Percentiles rank a stretch among this genome's conserved stretches.
These are phyloP conservation scores for Tephrocybe sp. DNA, from an alignment of 768 basidiomycete species.

Conservation along the genomic window DNA sequence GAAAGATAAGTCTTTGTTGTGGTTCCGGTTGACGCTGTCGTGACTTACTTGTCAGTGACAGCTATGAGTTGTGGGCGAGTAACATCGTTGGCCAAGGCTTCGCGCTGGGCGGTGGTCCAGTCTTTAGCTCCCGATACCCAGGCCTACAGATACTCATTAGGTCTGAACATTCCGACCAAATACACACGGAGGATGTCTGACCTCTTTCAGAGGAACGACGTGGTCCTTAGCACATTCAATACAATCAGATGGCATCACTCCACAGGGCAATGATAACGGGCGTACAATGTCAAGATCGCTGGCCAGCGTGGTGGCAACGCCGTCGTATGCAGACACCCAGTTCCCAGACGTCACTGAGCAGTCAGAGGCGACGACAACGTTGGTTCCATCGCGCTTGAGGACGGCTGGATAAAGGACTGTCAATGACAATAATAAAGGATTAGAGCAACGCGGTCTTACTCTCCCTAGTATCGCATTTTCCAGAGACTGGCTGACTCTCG, in stretches of 20 bases:
- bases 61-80: slow-evolving; percentile 55
- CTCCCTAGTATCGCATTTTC: slow-evolving; percentile 52
- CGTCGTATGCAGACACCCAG: slow-evolving; percentile 56
- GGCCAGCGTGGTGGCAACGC: slow-evolving; percentile 39
- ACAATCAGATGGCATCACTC: not conserved
- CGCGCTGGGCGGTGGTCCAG: slow-evolving; percentile 51
- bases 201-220: slow-evolving; percentile 55
- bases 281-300: slow-evolving; percentile 54
- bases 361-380: slow-evolving; percentile 38
- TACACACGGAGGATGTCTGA: slow-evolving; percentile 8
- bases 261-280: not conserved
- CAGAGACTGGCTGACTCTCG: slow-evolving; percentile 35
- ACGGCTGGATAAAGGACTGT: slow-evolving; percentile 28
- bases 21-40: not conserved
- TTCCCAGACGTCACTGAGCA: slow-evolving; percentile 47
- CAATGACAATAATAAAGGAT: not conserved
- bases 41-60: slow-evolving; percentile 38
- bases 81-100: slow-evolving; percentile 56
- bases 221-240: slow-evolving; percentile 39
- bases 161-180: not conserved
- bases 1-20: not conserved
- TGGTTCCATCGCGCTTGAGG: slow-evolving; percentile 43
- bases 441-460: slow-evolving; percentile 30
- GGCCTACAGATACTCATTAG: slow-evolving; percentile 30
- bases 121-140: slow-evolving; percentile 55